Conservation (phyloP, 2,329 filamentous ascomycete genomes). For the Pseudonectria foliicola region DNA sequence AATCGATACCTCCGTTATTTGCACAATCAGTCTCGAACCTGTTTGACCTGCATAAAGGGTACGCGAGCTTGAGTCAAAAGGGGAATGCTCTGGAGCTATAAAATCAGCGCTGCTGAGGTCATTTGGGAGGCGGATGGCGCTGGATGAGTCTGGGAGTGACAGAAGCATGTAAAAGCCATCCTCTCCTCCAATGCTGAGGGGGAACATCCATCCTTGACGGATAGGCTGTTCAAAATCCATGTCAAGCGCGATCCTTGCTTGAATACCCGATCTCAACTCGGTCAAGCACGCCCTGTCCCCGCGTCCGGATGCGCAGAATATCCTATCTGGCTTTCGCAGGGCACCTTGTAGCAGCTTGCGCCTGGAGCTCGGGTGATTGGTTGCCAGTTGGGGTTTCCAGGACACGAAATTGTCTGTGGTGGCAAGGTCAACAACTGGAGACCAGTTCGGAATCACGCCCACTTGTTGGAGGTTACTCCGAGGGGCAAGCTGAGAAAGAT, state of each 20-base stretch:
- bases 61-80: slow-evolving; percentile 45
- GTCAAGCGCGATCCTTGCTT: slow-evolving; percentile 58
- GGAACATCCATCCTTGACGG: slow-evolving; percentile 48
- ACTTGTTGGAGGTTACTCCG: slow-evolving; percentile 40
- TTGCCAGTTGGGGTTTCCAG: slow-evolving; percentile 10
- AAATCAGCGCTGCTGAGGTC: slow-evolving; percentile 40
- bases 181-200: slow-evolving; percentile 11
- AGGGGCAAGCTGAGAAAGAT: slow-evolving; percentile 39
- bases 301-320: slow-evolving; percentile 62
- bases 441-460: slow-evolving; percentile 55
- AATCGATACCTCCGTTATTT: slow-evolving; percentile 46
- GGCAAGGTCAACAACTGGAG: slow-evolving; percentile 49
- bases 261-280: slow-evolving; percentile 63
- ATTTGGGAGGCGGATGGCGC: slow-evolving; percentile 40
- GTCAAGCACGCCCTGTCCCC: slow-evolving; percentile 56
- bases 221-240: slow-evolving; percentile 43
- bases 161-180: slow-evolving; percentile 33
- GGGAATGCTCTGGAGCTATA: slow-evolving; percentile 31
- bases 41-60: slow-evolving; percentile 42
- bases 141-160: slow-evolving; percentile 42
- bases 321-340: slow-evolving; percentile 37
- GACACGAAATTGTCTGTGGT: slow-evolving; percentile 34
- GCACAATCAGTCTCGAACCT: slow-evolving; percentile 35
- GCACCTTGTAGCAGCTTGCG: slow-evolving; percentile 8
- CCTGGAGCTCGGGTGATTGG: slow-evolving; percentile 3